Base-by-base conservation (phyloP, 176 grass and related monocot species). In the Areca catechu region DNA sequence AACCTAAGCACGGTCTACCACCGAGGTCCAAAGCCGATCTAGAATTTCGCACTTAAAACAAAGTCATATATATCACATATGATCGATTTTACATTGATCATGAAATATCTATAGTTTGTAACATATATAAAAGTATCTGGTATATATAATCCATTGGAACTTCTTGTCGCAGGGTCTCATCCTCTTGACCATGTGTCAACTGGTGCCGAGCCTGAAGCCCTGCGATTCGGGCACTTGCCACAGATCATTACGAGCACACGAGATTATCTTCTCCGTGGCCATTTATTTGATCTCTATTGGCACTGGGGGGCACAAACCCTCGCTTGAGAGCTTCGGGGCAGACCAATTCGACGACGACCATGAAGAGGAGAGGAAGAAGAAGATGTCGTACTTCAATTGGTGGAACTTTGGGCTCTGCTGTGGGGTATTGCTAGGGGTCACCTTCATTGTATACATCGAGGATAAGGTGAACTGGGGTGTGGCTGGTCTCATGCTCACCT, bases 321-420 rank as follows among this genome's bases (percentile, higher is more conserved):
- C 76, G 34, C 55, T 74, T 16, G 50, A 75, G 24, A 75, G 77
- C 10, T 69, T 84, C 10, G 86, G 81, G 17, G 86, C 79, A 0
- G 86, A 89, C 57, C 86, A 89, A 59, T 85, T 89, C 53, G 81
- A 89, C 53, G 51, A 57, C 27, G 61, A 64, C 57, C 53, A 69
- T 65, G 56, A 58, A 0, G 7, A 1, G 22, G 77, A 82, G 61
- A 51, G 57, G 27, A 68, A 29, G 43, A 43, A 21, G 23, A 77
- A 77, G 65, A 65, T 29, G n/a, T 85, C 76, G 58, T 90, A 70
- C 75, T 90, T 90, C 75, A 90, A 85, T 66, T 82, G 80, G 76
- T 90, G 22, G 59, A 34, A 70, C 10, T 90, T 85, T 57, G 65
- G 59, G 15, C 70, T 90, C 49, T 85, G 78, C 4, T 37, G 73